Conservation (phyloP, 345 rosid genomes). For the Melastoma malabathricum region DNA sequence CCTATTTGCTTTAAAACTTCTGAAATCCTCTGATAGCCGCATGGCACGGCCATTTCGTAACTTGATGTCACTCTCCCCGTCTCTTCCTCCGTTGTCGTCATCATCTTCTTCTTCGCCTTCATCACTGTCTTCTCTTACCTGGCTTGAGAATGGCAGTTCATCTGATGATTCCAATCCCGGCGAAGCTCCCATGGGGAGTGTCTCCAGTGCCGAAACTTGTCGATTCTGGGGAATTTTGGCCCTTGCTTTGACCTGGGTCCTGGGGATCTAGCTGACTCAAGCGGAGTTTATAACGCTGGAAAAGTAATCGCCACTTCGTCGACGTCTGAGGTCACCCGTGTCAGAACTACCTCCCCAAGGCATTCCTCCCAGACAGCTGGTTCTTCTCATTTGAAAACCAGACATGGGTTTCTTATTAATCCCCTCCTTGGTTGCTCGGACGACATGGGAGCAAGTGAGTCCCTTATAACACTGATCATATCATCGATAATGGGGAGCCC, state of each 20-base stretch:
- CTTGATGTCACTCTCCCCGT: slow-evolving; percentile 11
- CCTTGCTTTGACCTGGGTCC: too few relatives aligned
- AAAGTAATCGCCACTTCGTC: slow-evolving; percentile 27
- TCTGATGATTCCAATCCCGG: slow-evolving; percentile 28
- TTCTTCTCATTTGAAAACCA: slow-evolving; percentile 28
- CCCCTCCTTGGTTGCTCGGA: slow-evolving; percentile 57
- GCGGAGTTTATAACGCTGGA: slow-evolving; percentile 50
- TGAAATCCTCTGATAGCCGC: slow-evolving; percentile 23
- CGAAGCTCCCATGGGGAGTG: slow-evolving; percentile 26
- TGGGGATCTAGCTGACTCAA: slow-evolving; percentile 59
- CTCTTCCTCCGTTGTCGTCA: slow-evolving; percentile 6
- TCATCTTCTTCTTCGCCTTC: slow-evolving; percentile 3
- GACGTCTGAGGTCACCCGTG: slow-evolving; percentile 24
- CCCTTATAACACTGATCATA: slow-evolving; percentile 68
- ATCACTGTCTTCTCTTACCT: slow-evolving; percentile 23
- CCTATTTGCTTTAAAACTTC: slow-evolving; percentile 61
- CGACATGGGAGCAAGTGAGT: slow-evolving; percentile 54
- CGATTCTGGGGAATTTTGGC: background rate
- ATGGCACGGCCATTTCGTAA: slow-evolving; percentile 1
- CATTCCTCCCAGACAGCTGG: slow-evolving; percentile 34
- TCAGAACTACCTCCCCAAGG: slow-evolving; percentile 28
- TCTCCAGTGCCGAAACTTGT: slow-evolving; percentile 18
- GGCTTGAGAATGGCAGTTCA: slow-evolving; percentile 40
- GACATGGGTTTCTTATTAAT: slow-evolving; percentile 23
- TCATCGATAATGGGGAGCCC: slow-evolving; percentile 64